Evolutionary conservation across 208 protist genomes (phyloP).

Genomic region (Leishmania amazonensis): DNA sequence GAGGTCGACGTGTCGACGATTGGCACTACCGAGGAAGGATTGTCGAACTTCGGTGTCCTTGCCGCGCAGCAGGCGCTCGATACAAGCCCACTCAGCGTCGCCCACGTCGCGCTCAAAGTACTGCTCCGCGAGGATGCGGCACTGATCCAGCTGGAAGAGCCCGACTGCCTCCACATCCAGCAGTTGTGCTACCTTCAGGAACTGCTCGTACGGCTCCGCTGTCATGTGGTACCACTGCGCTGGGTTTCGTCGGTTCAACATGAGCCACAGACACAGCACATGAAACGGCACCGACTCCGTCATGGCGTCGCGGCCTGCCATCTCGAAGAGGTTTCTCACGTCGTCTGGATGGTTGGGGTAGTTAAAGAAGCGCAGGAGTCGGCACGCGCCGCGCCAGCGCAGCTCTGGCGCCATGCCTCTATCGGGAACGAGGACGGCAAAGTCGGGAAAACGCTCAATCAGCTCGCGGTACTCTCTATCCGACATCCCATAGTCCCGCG

Average conservation of each 20-base stretch:
- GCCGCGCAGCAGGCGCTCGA: slow-evolving; percentile 34
- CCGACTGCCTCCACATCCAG: slow-evolving; percentile 57
- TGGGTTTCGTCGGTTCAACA: slow-evolving; percentile 48
- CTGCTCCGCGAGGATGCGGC: slow-evolving; percentile 51
- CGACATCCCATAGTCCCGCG: slow-evolving; percentile 43
- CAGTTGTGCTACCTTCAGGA: slow-evolving; percentile 54
- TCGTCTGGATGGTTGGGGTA: slow-evolving; percentile 61
- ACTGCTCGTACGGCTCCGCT: slow-evolving; percentile 27
- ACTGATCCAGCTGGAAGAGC: slow-evolving; percentile 60
- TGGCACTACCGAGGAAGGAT: slow-evolving; percentile 24
- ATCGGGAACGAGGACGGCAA: slow-evolving; percentile 28
- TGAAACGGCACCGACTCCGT: slow-evolving; percentile 49
- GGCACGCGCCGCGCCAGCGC: slow-evolving; percentile 53
- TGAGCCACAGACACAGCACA: slow-evolving; percentile 51
- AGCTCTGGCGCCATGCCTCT: slow-evolving; percentile 27
- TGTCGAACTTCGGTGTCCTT: slow-evolving; percentile 37
- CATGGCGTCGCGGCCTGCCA: slow-evolving; percentile 26
- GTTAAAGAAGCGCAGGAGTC: slow-evolving; percentile 66
- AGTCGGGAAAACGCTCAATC: slow-evolving; percentile 40
- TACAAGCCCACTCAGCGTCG: slow-evolving; percentile 41
- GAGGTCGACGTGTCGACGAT: not conserved
- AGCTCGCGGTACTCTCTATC: slow-evolving; percentile 48
- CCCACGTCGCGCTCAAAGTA: slow-evolving; percentile 56
- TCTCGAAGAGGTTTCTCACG: slow-evolving; percentile 58
- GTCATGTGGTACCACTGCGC: slow-evolving; percentile 57